Base-by-base conservation (phyloP, 2,329 filamentous ascomycete species). In the Trichoderma sp. region DNA sequence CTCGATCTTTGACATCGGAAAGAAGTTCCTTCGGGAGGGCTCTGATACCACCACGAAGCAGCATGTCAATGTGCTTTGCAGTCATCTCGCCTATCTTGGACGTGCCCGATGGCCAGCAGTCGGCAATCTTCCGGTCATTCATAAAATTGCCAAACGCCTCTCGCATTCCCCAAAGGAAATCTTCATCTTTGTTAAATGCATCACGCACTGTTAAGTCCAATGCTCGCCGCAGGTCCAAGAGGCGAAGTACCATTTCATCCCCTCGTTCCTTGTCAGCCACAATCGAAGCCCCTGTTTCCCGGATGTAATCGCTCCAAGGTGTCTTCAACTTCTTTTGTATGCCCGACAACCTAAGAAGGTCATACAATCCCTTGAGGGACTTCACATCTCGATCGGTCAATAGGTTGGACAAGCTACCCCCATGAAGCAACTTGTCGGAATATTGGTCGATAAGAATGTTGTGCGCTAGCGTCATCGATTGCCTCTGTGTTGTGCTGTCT, bases 61-160 rank as follows among this genome's bases (percentile, higher is more conserved):
- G 85, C 83, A 92, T 87, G 81, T 99, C 96, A 73, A 99, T 92
- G 77, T 98, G 95, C 81, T 98, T 98, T 34, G 96, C 97, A 76
- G 98, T 97, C 95, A 98, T 97, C 84, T 99, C 96, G 64, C 95
- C 96, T 15, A 97, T 94, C 85, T 97, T 98, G 20, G 94, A 94
- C 70, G 95, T 97, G 70, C 94, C 92, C 0, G 93, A 93, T 66
- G 90, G 89, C 88, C 92, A 95, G 5, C 89, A 91, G 5, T 90
- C 85, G 8, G 88, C 87, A 1, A 88, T 90, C 78, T 91, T 92
- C 78, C 92, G 92, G 80, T 96, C 93, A 80, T 99, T 99, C 86
- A 99, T 97, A 76, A 98, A 98, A 1, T 85, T 87, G 68, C 93
- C 91, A 78, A 99, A 98, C 0, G 93, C 88, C 77, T 98, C 94